Evolutionary conservation across 495 filamentous ascomycete species (phyloP), one percentile per base, ranked within the genome.

Genomic region (Aspergillus cavernicola): DNA sequence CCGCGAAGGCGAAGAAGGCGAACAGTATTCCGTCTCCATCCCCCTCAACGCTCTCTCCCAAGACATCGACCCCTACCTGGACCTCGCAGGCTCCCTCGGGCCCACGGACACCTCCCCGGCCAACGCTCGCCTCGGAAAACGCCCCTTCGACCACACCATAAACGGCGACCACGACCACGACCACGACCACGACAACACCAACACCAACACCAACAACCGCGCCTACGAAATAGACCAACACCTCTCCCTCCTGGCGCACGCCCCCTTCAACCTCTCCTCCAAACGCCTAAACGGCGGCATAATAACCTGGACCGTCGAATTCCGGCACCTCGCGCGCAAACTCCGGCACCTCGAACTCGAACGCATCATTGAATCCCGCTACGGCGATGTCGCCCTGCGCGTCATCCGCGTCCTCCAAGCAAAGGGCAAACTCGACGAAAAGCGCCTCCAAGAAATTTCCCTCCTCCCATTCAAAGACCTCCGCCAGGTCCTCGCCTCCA

Each of bases 351-450:
- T 80, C 15, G 88, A 96, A 65, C 69, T 97, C 8, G 88, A 96
- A 58, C 80, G 80, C 23, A 84, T 88, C 20, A 83, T 97, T 38
- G 80, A 85, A 40, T 79, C 87, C 12, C 80, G 83, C 6, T 91
- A 87, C 47, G 91, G 88, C n/a, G 75, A 80, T 15, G 75, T 84
- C 41, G 90, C 89, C 3, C 74, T 86, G 4, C 88, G 92, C 4
- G 76, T 97, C 4, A 75, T 89, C 39, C 85, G 88, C 22, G 87
- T 97, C 33, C 80, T 97, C 13, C 81, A 86, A 36, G 83, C 84
- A 43, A 88, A 90, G 60, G 95, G 93, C 19, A 95, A 92, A 66
- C 73, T 97, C 13, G 92, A 96, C 54, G 93, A 99, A 65, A 95
- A 93, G 63, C 82, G 84, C 33, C 70, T 96, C 8, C 80, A 85